Conservation (phyloP, 176 grass and related monocot genomes). For the Cenchrus fungigraminus region DNA sequence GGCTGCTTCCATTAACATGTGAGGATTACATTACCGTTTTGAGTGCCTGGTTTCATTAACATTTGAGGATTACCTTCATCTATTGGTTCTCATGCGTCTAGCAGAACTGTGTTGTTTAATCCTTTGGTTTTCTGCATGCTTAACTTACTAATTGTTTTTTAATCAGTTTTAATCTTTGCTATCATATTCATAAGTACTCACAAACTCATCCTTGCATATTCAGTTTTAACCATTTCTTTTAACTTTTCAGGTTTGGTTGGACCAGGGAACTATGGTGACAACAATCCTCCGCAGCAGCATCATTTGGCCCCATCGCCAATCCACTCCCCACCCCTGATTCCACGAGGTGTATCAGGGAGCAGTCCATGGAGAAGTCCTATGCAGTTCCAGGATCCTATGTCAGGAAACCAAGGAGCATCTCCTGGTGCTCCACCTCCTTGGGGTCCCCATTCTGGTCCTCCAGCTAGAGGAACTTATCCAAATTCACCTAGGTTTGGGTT, state of each 20-base stretch:
- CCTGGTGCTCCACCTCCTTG: constrained; percentile 38
- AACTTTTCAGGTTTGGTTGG: constrained; percentile 18
- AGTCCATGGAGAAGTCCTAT: constrained; percentile 43
- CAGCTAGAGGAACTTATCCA: constrained; percentile 33
- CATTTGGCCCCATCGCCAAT: constrained; percentile 19
- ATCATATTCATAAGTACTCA: background rate
- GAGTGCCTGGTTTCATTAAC: constrained; percentile 3
- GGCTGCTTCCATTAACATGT: background rate
- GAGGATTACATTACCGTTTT: background rate
- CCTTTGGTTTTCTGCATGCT: background rate
- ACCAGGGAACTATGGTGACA: constrained; percentile 41
- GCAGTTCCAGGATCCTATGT: constrained; percentile 46
- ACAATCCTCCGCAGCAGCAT: constrained; percentile 48
- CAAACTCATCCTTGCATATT: background rate
- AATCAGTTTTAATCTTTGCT: constrained; percentile 1
- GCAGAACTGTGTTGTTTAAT: background rate
- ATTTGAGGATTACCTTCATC: constrained; percentile 4
- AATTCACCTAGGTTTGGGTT: constrained; percentile 31
- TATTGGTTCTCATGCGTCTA: background rate
- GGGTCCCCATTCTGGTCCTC: constrained; percentile 38
- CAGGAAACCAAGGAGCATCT: constrained; percentile 48
- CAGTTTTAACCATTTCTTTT: background rate
- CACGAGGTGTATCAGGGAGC: constrained; percentile 16
- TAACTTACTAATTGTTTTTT: constrained; percentile 13
- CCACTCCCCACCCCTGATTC: constrained; percentile 2